phyloP scores from a whole-genome alignment of 2,329 filamentous ascomycete genomes.

The Ceratocystis lukuohia region DNA sequence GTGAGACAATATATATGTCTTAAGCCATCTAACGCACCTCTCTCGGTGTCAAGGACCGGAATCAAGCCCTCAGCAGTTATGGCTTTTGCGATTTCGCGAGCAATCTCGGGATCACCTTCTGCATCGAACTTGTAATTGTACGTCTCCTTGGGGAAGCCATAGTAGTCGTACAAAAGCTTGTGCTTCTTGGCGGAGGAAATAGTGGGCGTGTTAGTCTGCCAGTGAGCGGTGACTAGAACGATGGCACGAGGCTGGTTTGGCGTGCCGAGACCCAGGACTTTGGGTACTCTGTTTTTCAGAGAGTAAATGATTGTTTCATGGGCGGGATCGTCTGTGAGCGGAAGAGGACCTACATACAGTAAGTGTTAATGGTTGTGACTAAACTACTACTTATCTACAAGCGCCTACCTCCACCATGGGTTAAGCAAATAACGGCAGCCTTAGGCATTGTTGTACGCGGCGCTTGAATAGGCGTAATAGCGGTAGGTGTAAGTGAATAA shows the following conservation, averaged over 20 bases:
- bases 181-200: conserved; percentile 38
- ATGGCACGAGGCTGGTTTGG: conserved; percentile 38
- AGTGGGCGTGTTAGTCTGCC: conserved; percentile 36
- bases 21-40: conserved; percentile 19
- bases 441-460: conserved; percentile 28
- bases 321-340: conserved; percentile 40
- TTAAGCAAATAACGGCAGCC: conserved; percentile 35
- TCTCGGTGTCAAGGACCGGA: conserved; percentile 28
- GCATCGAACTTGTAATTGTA: conserved; percentile 45
- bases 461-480: neutral
- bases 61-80: conserved; percentile 35
- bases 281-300: conserved; percentile 39
- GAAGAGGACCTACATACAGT: conserved; percentile 37
- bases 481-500: neutral
- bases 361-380: neutral
- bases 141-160: conserved; percentile 42
- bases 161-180: conserved; percentile 44
- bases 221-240: conserved; percentile 45
- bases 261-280: conserved; percentile 41
- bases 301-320: conserved; percentile 40
- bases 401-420: conserved; percentile 35
- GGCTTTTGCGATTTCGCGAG: conserved; percentile 34
- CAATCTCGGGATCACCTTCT: conserved; percentile 40
- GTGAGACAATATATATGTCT: neutral
- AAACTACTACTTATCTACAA: neutral